A percentile compares a stretch with the other conserved stretches of the same genome.
Evolutionary conservation across 2,329 filamentous ascomycete species (phyloP).

Genomic region (Calonectria hawksworthii): DNA sequence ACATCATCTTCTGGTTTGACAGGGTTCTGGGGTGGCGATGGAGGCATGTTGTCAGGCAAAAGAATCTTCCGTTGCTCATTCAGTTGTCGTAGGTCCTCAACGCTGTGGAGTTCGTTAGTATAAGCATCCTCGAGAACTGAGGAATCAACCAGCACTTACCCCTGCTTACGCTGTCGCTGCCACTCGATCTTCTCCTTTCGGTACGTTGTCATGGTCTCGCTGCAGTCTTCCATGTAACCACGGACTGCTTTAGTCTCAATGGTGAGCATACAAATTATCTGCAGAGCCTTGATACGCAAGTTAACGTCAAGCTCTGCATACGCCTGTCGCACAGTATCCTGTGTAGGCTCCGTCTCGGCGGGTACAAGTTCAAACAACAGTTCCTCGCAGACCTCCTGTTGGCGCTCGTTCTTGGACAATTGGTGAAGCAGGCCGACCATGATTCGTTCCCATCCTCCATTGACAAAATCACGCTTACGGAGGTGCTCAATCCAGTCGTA

Average conservation of each 20-base stretch:
- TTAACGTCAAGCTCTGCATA: slow-evolving; percentile 88
- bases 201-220: slow-evolving; percentile 93
- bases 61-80: slow-evolving; percentile 82
- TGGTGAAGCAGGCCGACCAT: slow-evolving; percentile 90
- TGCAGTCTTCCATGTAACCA: slow-evolving; percentile 91
- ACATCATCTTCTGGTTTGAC: slow-evolving; percentile 67
- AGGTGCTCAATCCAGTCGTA: slow-evolving; percentile 91
- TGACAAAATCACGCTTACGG: slow-evolving; percentile 84
- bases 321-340: slow-evolving; percentile 78
- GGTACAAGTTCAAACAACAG: slow-evolving; percentile 87
- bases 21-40: slow-evolving; percentile 69
- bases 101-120: slow-evolving; percentile 56
- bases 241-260: slow-evolving; percentile 89
- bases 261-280: slow-evolving; percentile 89
- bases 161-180: slow-evolving; percentile 81
- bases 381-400: slow-evolving; percentile 81
- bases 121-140: not conserved
- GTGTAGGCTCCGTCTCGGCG: slow-evolving; percentile 79
- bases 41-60: slow-evolving; percentile 79
- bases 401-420: slow-evolving; percentile 80
- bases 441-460: slow-evolving; percentile 93
- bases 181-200: slow-evolving; percentile 96
- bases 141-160: slow-evolving; percentile 60
- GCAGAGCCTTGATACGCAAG: slow-evolving; percentile 81
- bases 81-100: slow-evolving; percentile 78